phyloP scores from a whole-genome alignment of 73 alveolate genomes.

The Paramecium octaurelia region DNA sequence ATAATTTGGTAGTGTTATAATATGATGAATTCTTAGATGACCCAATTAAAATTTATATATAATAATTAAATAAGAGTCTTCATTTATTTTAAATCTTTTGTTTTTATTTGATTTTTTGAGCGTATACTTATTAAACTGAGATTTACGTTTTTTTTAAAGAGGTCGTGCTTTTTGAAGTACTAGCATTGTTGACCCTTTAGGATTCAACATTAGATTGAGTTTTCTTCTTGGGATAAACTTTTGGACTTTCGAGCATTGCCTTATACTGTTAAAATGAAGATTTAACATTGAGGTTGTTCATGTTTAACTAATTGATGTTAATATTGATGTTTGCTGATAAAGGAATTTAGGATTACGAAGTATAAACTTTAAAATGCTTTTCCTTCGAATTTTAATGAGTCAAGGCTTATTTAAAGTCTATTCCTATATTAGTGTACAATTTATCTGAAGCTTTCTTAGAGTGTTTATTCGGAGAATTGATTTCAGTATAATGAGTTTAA shows the following conservation, averaged over 20 bases:
- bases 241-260: constrained; percentile 37
- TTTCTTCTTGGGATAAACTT: background rate
- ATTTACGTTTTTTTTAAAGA: background rate
- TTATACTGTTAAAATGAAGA: constrained; percentile 19
- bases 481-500: constrained; percentile 36
- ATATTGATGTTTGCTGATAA: constrained; percentile 3
- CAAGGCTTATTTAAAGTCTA: background rate
- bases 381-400: background rate
- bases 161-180: background rate
- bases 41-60: background rate
- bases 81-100: background rate
- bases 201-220: background rate
- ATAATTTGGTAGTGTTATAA: background rate
- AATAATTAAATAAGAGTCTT: background rate
- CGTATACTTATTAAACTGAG: background rate
- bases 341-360: constrained; percentile 8
- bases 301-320: constrained; percentile 1
- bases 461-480: background rate
- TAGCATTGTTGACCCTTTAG: background rate
- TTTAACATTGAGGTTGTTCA: background rate
- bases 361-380: background rate
- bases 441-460: background rate
- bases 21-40: background rate
- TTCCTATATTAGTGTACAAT: constrained; percentile 8
- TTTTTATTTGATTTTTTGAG: background rate